Percentiles rank a stretch among this genome's conserved stretches.
Conservation (phyloP, 2,329 filamentous ascomycete genomes). For the Claviceps quebecensis region DNA sequence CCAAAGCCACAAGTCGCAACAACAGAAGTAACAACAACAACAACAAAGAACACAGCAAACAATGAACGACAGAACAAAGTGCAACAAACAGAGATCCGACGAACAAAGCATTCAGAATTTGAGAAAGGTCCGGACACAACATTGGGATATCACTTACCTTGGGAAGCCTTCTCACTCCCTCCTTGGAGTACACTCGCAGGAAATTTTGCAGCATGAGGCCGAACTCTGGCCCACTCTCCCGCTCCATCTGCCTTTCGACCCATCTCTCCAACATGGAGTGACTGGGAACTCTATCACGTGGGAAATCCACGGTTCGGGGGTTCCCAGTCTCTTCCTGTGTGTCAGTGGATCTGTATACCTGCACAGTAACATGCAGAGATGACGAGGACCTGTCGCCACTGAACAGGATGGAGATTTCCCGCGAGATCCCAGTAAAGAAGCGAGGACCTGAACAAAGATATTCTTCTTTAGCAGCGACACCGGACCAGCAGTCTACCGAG, state of each 20-base stretch:
- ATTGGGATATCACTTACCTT: conserved; percentile 18
- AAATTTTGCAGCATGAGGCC: conserved; percentile 22
- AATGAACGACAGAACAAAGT: neutral
- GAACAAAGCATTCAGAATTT: no score
- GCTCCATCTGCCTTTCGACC: conserved; percentile 24
- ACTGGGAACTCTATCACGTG: conserved; percentile 22
- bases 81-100: neutral
- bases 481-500: conserved; percentile 24
- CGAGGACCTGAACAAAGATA: conserved; percentile 19
- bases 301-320: conserved; percentile 22
- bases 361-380: conserved; percentile 23
- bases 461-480: conserved; percentile 20
- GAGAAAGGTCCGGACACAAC: no score
- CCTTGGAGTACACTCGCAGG: conserved; percentile 21
- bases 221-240: conserved; percentile 20
- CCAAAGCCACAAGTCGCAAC: no score
- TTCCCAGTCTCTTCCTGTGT: conserved; percentile 16
- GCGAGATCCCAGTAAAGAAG: conserved; percentile 22
- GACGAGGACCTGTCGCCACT: conserved; percentile 22
- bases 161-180: conserved; percentile 21
- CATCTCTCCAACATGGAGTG: conserved; percentile 21
- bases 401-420: conserved; percentile 23
- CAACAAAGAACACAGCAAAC: neutral
- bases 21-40: neutral
- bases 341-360: conserved; percentile 22